Conservation (phyloP, 208 protist species). For the Trypanosoma theileri region DNA sequence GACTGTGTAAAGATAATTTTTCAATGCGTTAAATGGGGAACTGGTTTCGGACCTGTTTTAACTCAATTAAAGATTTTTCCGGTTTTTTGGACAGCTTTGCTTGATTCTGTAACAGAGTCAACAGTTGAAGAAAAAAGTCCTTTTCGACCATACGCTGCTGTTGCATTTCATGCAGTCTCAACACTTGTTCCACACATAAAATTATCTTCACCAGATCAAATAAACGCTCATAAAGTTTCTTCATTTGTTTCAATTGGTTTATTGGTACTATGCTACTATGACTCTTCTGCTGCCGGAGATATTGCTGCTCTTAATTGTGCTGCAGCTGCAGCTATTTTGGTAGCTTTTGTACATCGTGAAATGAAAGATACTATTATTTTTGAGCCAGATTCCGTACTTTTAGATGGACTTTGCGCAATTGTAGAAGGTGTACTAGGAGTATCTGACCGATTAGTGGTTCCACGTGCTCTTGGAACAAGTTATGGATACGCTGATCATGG, state of each 20-base stretch:
- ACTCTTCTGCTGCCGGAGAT: conserved; percentile 27
- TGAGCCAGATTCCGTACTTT: conserved; percentile 45
- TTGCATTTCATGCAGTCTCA: conserved; percentile 76
- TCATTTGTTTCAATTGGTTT: conserved; percentile 61
- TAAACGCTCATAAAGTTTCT: conserved; percentile 66
- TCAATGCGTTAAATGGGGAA: conserved; percentile 81
- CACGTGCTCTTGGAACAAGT: conserved; percentile 74
- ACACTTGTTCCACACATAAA: conserved; percentile 86
- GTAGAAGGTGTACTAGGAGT: conserved; percentile 37
- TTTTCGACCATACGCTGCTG: conserved; percentile 53
- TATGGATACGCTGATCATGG: conserved; percentile 90
- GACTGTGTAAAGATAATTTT: conserved; percentile 80
- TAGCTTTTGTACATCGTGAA: conserved; percentile 80
- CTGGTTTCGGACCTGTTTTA: conserved; percentile 76
- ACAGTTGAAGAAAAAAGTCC: conserved; percentile 40
- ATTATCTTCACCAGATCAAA: conserved; percentile 76
- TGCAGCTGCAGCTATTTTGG: conserved; percentile 67
- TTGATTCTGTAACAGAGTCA: conserved; percentile 60
- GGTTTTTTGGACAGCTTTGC: conserved; percentile 70
- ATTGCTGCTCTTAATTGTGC: conserved; percentile 59
- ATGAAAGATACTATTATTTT: conserved; percentile 82
- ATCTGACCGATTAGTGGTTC: conserved; percentile 36
- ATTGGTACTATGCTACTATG: conserved; percentile 68
- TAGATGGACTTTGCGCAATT: conserved; percentile 51
- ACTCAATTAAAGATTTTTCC: conserved; percentile 73